Conservation (phyloP, 129 eudicot species). For the Mikania micrantha region DNA sequence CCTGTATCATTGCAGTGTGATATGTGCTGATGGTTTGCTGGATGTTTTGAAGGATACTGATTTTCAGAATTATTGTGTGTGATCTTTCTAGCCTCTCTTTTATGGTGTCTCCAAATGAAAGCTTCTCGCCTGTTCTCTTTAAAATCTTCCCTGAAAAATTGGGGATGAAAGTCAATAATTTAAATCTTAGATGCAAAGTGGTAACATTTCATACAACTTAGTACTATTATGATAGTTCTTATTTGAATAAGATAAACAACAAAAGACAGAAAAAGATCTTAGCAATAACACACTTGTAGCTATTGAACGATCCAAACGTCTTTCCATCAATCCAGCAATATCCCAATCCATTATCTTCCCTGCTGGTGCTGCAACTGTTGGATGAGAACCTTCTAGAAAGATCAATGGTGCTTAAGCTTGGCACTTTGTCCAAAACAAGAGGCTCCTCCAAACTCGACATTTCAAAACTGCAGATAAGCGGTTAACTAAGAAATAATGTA, state of each 20-base stretch:
- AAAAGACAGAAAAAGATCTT: not conserved
- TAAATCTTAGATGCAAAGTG: too few species aligned
- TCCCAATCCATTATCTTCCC: conserved; percentile 54
- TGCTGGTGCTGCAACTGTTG: conserved; percentile 56
- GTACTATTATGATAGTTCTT: not conserved
- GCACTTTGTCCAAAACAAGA: conserved; percentile 74
- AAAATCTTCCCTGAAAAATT: conserved; percentile 50
- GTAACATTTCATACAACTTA: not conserved
- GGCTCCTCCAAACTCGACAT: conserved; percentile 94
- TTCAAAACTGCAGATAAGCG: conserved; percentile 17
- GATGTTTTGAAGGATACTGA: conserved; percentile 18
- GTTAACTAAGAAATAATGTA: not conserved
- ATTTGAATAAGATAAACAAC: not conserved
- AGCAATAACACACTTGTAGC: conserved; percentile 62
- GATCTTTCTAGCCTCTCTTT: conserved; percentile 25
- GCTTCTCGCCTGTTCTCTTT: conserved; percentile 41
- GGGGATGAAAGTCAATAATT: too few species aligned
- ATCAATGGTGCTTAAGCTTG: conserved; percentile 64
- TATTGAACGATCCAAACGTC: conserved; percentile 49
- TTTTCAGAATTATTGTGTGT: conserved; percentile 30
- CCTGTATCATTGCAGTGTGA: conserved; percentile 35
- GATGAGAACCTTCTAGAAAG: conserved; percentile 48
- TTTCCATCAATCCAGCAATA: conserved; percentile 61
- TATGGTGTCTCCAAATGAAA: conserved; percentile 33
- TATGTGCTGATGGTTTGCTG: conserved; percentile 24